Evolutionary conservation across 2,329 filamentous ascomycete genomes (phyloP).

Genomic region (Calonectria ilicicola): DNA sequence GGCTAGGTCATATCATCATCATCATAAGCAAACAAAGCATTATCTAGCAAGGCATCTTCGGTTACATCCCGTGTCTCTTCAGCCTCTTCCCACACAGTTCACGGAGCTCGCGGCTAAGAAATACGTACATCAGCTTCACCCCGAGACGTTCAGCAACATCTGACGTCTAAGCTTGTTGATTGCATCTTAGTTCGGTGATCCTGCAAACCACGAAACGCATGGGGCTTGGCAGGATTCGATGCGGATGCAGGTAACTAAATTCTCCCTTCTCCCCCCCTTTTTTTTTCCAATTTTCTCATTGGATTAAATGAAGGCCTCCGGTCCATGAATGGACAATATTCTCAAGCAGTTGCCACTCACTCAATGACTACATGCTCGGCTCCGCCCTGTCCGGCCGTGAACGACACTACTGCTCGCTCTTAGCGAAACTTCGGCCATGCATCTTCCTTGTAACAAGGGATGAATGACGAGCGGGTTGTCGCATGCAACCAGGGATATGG

Average conservation of each 20-base stretch:
- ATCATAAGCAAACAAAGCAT: not conserved
- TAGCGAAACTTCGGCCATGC: constrained; percentile 1
- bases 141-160: not conserved
- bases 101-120: not conserved
- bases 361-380: constrained; percentile 16
- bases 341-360: not conserved
- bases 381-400: constrained; percentile 9
- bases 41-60: not conserved
- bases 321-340: constrained; percentile 17
- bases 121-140: not conserved
- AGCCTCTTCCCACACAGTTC: not conserved
- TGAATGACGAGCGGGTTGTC: not conserved
- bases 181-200: not conserved
- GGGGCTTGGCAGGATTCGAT: not conserved
- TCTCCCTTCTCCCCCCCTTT: too few species aligned
- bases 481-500: constrained; percentile 5
- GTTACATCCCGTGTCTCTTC: not conserved
- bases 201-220: not conserved
- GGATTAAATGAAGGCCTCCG: not conserved
- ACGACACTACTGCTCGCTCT: not conserved
- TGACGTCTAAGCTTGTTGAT: not conserved
- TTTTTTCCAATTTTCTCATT: too few species aligned
- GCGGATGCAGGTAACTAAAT: not conserved
- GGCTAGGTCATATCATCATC: not conserved
- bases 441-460: constrained; percentile 18